A percentile compares a stretch with the other conserved stretches of the same genome.
phyloP scores from a whole-genome alignment of 495 filamentous ascomycete species.

The Astrothelium subdiscretum region DNA sequence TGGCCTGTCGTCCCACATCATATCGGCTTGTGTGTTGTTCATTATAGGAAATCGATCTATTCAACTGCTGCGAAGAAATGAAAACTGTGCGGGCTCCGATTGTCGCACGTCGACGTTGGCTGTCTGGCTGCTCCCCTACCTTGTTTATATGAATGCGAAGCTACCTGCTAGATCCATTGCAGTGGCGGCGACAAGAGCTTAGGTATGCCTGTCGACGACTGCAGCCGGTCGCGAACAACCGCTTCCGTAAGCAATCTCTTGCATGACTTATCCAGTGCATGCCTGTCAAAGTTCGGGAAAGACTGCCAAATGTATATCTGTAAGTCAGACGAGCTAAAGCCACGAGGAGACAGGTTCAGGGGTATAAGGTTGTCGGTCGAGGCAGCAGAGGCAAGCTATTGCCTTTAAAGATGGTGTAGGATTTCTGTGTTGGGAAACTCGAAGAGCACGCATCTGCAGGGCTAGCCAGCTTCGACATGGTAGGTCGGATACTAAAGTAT shows the following conservation, averaged over 20 bases:
- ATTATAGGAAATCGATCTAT: neutral
- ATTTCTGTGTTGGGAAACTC: neutral
- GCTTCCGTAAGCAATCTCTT: neutral
- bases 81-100: neutral
- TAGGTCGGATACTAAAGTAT: neutral
- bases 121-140: neutral
- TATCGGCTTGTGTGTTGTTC: neutral
- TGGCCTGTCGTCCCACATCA: neutral
- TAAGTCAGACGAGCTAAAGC: neutral
- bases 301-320: neutral
- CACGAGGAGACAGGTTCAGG: neutral
- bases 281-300: neutral
- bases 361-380: neutral
- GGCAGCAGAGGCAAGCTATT: neutral
- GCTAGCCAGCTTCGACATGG: neutral
- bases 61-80: neutral
- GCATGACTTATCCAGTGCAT: neutral
- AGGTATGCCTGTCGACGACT: neutral
- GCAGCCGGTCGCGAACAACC: neutral
- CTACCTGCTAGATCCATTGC: neutral
- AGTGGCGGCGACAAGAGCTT: neutral
- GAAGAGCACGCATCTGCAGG: neutral
- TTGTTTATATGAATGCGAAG: neutral
- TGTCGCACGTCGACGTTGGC: neutral
- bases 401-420: neutral